Percentiles rank a stretch among this genome's conserved stretches.
Evolutionary conservation across 352 stramenopile species (phyloP).

Genomic region (Globisporangium radiosum): DNA sequence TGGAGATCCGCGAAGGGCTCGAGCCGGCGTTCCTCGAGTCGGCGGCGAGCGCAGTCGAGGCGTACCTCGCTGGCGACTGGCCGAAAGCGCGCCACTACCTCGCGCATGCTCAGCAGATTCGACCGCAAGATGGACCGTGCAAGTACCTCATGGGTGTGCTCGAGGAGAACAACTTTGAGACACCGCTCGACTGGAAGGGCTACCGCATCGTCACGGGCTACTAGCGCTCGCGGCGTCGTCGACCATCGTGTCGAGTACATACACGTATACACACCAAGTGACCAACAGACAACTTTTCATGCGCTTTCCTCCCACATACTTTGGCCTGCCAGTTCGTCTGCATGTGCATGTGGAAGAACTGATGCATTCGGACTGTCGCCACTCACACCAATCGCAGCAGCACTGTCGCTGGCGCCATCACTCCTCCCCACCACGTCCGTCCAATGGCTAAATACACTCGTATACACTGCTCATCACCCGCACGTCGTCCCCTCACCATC

Average conservation of each 20-base stretch:
- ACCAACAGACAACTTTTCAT: too few relatives aligned
- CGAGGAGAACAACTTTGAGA: conserved; percentile 69
- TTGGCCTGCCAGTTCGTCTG: too few relatives aligned
- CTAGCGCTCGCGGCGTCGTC: conserved; percentile 10
- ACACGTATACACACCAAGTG: background rate
- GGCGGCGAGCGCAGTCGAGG: conserved; percentile 54
- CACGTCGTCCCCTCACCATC: background rate
- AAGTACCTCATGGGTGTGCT: conserved; percentile 90
- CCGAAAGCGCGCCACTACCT: conserved; percentile 69
- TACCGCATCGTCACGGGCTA: conserved; percentile 87
- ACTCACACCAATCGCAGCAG: background rate
- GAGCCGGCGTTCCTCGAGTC: conserved; percentile 79
- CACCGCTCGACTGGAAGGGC: conserved; percentile 89
- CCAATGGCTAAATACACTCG: conserved; percentile 6
- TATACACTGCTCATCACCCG: background rate
- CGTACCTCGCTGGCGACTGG: conserved; percentile 72
- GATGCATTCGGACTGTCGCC: too few relatives aligned
- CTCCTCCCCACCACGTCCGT: background rate
- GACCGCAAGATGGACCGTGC: conserved; percentile 85
- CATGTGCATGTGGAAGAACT: too few relatives aligned
- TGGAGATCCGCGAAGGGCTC: conserved; percentile 75
- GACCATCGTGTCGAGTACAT: too few relatives aligned
- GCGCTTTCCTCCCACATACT: too few relatives aligned
- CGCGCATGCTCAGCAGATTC: conserved; percentile 63
- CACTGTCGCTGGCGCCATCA: background rate